phyloP scores from a whole-genome alignment of 495 filamentous ascomycete species.

The Talaromyces ruber region DNA sequence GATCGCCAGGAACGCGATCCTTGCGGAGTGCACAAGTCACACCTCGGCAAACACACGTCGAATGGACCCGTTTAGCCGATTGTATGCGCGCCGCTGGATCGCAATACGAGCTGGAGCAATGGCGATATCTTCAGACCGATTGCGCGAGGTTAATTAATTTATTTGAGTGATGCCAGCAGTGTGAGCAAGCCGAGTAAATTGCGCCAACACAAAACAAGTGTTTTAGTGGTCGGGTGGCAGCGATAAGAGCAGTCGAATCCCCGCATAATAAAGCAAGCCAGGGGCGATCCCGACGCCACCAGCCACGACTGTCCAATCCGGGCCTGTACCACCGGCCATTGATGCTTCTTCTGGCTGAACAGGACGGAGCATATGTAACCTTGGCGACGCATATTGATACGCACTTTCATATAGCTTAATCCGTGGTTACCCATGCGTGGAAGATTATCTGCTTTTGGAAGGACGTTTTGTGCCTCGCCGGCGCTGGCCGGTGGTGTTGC shows the following conservation, averaged over 20 bases:
- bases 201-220: background rate
- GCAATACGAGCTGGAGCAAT: background rate
- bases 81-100: background rate
- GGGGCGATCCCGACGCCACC: background rate
- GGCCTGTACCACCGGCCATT: background rate
- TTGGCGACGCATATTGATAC: background rate
- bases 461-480: background rate
- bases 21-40: background rate
- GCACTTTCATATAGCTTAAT: background rate
- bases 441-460: background rate
- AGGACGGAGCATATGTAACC: background rate
- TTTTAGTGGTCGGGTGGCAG: background rate
- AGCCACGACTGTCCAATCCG: background rate
- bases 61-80: background rate
- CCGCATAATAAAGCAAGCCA: background rate
- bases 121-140: background rate
- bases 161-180: too few relatives aligned
- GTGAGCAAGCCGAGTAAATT: background rate
- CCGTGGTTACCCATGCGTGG: background rate
- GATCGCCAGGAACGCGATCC: background rate
- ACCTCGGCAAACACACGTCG: background rate
- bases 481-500: background rate
- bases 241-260: background rate
- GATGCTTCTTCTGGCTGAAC: background rate
- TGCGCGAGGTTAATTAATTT: background rate